Evolutionary conservation across 768 basidiomycete species (phyloP).

Genomic region (Mycena floridula): DNA sequence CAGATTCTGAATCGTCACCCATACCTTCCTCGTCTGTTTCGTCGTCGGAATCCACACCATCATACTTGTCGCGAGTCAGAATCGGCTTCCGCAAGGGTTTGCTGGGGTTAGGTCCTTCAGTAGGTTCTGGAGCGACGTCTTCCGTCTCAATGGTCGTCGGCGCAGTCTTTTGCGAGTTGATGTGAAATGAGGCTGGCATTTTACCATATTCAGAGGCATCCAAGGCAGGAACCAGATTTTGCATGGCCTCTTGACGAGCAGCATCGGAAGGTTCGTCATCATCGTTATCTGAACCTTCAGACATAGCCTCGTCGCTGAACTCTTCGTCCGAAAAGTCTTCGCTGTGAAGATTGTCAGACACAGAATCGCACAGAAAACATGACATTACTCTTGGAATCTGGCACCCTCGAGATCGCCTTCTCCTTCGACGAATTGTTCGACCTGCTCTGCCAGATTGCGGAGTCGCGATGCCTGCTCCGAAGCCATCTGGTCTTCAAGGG

Average conservation of each 20-base stretch:
- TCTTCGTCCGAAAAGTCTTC: constrained; percentile 67
- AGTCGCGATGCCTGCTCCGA: constrained; percentile 66
- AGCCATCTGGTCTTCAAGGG: constrained; percentile 44
- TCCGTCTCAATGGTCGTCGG: constrained; percentile 39
- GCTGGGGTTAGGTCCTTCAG: constrained; percentile 14
- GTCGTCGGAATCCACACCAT: constrained; percentile 91
- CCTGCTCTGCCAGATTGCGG: constrained; percentile 73
- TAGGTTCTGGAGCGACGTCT: constrained; percentile 12
- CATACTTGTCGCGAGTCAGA: constrained; percentile 77
- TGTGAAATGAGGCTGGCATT: constrained; percentile 69
- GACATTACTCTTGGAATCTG: constrained; percentile 78
- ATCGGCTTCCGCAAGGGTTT: constrained; percentile 70
- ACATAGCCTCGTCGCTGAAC: constrained; percentile 44
- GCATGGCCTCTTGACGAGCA: constrained; percentile 62
- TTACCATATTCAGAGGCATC: constrained; percentile 83
- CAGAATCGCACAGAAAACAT: constrained; percentile 1
- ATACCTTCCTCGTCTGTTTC: constrained; percentile 66
- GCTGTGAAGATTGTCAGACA: constrained; percentile 27
- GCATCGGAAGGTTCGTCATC: constrained; percentile 25
- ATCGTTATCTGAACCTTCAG: constrained; percentile 39
- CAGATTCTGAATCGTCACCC: constrained; percentile 51
- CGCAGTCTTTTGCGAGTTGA: constrained; percentile 63
- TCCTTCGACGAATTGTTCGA: constrained; percentile 87
- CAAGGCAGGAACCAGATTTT: constrained; percentile 74
- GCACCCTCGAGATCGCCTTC: constrained; percentile 89